Conservation (phyloP, 352 stramenopile species). For the Phytophthora parvispora region DNA sequence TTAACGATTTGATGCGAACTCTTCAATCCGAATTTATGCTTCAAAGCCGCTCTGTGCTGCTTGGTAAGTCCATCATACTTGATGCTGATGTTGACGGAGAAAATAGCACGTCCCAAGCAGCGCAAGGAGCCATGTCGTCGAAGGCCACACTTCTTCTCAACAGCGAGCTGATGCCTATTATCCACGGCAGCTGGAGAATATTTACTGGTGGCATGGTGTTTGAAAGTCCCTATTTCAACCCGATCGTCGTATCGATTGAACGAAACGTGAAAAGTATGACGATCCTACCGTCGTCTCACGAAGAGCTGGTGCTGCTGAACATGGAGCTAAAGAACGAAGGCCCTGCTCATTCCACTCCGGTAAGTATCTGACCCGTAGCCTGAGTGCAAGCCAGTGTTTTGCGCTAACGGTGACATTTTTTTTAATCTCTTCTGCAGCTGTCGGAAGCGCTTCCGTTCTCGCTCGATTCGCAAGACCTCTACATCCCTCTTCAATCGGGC, state of each 20-base stretch:
- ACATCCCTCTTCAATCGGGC: conserved; percentile 67
- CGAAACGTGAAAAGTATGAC: conserved; percentile 61
- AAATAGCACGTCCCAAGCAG: background rate
- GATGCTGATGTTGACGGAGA: conserved; percentile 35
- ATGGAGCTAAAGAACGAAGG: conserved; percentile 56
- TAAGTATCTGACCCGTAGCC: conserved; percentile 11
- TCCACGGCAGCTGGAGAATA: conserved; percentile 61
- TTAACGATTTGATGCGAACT: conserved; percentile 43
- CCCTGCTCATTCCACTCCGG: conserved; percentile 23
- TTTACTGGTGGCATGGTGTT: conserved; percentile 76
- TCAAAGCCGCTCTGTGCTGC: conserved; percentile 50
- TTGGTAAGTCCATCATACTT: conserved; percentile 51
- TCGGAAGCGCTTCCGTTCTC: conserved; percentile 52
- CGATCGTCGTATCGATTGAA: conserved; percentile 72
- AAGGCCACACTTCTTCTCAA: conserved; percentile 65
- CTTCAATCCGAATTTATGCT: conserved; percentile 81
- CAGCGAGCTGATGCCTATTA: conserved; percentile 45
- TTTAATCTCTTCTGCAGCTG: conserved; percentile 38
- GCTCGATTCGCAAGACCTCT: conserved; percentile 33
- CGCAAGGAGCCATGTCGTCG: conserved; percentile 17
- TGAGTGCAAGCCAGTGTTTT: background rate
- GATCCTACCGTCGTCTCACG: conserved; percentile 57
- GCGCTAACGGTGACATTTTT: too few relatives aligned
- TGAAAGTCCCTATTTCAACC: conserved; percentile 59
- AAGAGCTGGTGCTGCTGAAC: conserved; percentile 76